A percentile compares a stretch with the other conserved stretches of the same genome.
phyloP scores from a whole-genome alignment of 768 basidiomycete species.

The Mrakia gelida region DNA sequence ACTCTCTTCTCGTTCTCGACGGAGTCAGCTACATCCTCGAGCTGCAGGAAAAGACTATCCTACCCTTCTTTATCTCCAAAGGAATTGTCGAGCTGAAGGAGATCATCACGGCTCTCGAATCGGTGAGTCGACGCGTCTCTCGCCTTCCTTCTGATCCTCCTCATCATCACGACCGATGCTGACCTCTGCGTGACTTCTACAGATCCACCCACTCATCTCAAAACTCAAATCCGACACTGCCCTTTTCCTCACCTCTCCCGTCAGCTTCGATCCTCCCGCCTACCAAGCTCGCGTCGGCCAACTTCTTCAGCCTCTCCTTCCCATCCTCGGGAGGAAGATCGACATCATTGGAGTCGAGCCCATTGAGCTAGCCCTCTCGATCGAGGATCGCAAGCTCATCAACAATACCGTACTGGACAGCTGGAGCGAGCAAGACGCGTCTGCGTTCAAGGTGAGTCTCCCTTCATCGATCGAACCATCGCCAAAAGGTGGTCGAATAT shows the following conservation, averaged over 20 bases:
- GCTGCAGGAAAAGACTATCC: background rate
- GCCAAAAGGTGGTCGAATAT: too few species aligned
- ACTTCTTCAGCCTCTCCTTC: background rate
- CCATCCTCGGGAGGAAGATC: background rate
- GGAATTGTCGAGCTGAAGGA: background rate
- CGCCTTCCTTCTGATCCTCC: background rate
- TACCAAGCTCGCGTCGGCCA: background rate
- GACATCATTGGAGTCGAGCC: background rate
- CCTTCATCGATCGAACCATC: too few species aligned
- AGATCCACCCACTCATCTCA: background rate
- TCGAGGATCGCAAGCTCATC: background rate
- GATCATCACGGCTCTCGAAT: background rate
- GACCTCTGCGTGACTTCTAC: too few species aligned
- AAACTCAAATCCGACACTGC: background rate
- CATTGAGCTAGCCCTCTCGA: background rate
- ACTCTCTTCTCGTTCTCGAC: background rate
- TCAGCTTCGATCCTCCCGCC: background rate
- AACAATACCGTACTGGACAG: background rate
- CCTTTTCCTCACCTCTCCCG: background rate
- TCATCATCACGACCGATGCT: background rate
- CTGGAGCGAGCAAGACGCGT: background rate
- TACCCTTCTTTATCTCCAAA: background rate
- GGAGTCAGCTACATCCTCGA: background rate
- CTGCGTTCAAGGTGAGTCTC: background rate
- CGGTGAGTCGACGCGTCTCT: background rate